Evolutionary conservation across 768 basidiomycete genomes (phyloP).

Genomic region (Leccinum truebloodii): DNA sequence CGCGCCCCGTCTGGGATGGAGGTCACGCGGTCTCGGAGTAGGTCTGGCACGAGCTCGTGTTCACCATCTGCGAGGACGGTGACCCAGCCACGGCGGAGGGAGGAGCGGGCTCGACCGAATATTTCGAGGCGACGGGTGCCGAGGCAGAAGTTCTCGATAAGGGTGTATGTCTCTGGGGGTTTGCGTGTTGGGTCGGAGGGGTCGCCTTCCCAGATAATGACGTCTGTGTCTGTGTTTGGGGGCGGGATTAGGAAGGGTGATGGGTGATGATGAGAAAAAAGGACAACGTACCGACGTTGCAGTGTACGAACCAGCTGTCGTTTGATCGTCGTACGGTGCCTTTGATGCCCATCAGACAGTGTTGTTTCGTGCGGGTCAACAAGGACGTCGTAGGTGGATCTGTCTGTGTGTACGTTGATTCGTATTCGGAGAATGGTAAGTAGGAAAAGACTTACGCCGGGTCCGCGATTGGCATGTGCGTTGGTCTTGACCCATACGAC

Average conservation of each 20-base stretch:
- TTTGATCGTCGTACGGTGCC: conserved; percentile 95
- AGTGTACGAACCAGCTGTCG: conserved; percentile 97
- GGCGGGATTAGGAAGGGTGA: background rate
- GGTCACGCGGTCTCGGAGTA: conserved; percentile 31
- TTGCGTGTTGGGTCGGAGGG: conserved; percentile 61
- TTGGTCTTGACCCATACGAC: conserved; percentile 99
- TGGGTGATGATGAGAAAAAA: background rate
- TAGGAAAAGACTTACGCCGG: conserved; percentile 53
- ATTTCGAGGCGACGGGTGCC: conserved; percentile 90
- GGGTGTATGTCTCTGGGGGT: conserved; percentile 93
- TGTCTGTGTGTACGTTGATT: conserved; percentile 45
- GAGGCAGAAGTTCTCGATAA: conserved; percentile 97
- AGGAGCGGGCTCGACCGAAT: conserved; percentile 70
- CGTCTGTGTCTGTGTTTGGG: conserved; percentile 78
- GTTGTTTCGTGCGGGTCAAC: conserved; percentile 89
- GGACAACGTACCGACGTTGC: conserved; percentile 80
- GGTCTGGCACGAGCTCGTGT: conserved; percentile 49
- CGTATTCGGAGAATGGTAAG: background rate
- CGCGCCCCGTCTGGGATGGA: conserved; percentile 32
- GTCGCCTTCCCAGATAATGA: conserved; percentile 96
- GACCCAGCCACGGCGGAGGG: conserved; percentile 87
- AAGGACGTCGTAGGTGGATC: conserved; percentile 86
- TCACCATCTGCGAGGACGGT: conserved; percentile 73
- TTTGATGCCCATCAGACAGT: conserved; percentile 95
- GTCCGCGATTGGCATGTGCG: conserved; percentile 65